Conservation (phyloP, 2,329 filamentous ascomycete species). For the Mycocentrospora acerina region DNA sequence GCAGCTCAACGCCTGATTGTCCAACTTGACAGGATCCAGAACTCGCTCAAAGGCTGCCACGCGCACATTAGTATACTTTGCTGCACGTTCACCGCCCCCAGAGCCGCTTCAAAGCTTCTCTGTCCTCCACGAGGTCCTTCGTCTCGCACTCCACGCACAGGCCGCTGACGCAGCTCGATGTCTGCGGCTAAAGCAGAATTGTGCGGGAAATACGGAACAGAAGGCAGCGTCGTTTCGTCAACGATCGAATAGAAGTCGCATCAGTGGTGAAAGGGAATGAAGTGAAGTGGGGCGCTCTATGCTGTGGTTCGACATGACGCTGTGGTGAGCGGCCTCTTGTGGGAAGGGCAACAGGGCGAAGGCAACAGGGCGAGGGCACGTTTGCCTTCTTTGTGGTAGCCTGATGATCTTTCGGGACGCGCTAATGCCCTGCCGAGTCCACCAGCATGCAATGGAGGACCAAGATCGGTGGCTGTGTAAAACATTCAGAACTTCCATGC, state of each 20-base stretch:
- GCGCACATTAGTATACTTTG: slow-evolving; percentile 38
- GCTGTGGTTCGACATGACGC: slow-evolving; percentile 2
- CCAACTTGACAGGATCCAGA: slow-evolving; percentile 14
- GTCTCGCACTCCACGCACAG: too few species aligned
- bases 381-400: too few species aligned
- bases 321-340: slow-evolving; percentile 10
- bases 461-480: too few species aligned
- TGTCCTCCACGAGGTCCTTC: slow-evolving; percentile 1
- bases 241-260: slow-evolving; percentile 3
- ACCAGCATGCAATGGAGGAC: too few species aligned
- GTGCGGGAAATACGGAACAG: slow-evolving; percentile 9
- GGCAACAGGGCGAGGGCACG: neutral
- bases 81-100: slow-evolving; percentile 32
- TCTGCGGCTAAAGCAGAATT: slow-evolving; percentile 22
- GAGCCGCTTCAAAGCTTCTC: slow-evolving; percentile 4
- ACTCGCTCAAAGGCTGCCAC: slow-evolving; percentile 19
- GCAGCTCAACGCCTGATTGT: slow-evolving; percentile 35
- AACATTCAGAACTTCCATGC: neutral
- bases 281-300: slow-evolving; percentile 1
- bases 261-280: neutral
- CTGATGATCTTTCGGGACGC: too few species aligned
- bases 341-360: slow-evolving; percentile 8
- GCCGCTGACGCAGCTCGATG: slow-evolving; percentile 21
- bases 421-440: too few species aligned
- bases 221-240: slow-evolving; percentile 2